phyloP scores from a whole-genome alignment of 2,329 filamentous ascomycete genomes.

The Fusarium euwallaceae region DNA sequence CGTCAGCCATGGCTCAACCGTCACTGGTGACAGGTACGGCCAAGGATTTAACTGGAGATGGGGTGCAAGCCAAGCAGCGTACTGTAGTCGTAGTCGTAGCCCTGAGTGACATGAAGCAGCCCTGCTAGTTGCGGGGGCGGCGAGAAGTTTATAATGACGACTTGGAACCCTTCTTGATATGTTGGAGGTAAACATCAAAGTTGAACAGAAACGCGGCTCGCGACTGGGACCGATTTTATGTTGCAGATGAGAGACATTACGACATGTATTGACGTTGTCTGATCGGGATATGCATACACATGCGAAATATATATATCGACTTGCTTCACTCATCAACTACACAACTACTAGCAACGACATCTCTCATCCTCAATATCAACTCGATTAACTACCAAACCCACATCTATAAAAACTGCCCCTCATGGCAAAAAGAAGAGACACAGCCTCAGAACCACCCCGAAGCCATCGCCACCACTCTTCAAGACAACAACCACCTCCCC shows the following conservation, averaged over 20 bases:
- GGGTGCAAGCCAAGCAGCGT: not conserved
- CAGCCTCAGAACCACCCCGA: slow-evolving; percentile 30
- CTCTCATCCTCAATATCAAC: not conserved
- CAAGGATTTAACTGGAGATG: not conserved
- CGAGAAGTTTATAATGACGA: slow-evolving; percentile 22
- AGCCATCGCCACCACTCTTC: slow-evolving; percentile 10
- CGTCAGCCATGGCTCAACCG: slow-evolving; percentile 18
- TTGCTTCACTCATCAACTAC: not conserved
- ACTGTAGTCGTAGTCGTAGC: too few species aligned
- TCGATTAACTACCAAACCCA: not conserved
- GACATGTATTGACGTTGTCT: not conserved
- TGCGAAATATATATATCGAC: not conserved
- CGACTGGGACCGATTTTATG: not conserved
- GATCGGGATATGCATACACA: not conserved
- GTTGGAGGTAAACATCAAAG: not conserved
- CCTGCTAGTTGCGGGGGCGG: not conserved
- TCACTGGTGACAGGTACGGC: not conserved
- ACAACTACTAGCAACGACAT: not conserved
- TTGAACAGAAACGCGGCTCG: not conserved
- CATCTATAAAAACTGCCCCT: not conserved
- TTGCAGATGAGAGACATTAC: slow-evolving; percentile 4
- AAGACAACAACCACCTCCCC: slow-evolving; percentile 10
- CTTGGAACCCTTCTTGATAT: not conserved
- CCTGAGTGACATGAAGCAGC: not conserved
- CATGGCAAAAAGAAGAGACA: slow-evolving; percentile 36